Conservation (phyloP, 352 stramenopile genomes). For the Phytophthora litchii region DNA sequence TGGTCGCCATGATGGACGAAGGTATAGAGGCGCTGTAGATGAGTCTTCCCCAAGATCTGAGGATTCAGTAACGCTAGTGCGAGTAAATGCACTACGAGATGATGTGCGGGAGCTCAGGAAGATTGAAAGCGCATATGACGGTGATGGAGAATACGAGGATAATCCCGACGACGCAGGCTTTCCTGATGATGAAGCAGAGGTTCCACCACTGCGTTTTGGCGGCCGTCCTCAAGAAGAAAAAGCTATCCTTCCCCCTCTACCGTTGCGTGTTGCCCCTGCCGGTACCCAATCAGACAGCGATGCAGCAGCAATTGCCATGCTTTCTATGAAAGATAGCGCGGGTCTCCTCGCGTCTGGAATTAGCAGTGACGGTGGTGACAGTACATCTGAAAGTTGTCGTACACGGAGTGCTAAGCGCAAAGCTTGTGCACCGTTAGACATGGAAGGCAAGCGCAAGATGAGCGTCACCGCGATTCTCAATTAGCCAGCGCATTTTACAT, state of each 20-base stretch:
- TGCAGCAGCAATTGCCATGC: constrained; percentile 75
- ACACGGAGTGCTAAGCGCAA: constrained; percentile 65
- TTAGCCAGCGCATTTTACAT: constrained; percentile 32
- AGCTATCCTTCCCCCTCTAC: constrained; percentile 22
- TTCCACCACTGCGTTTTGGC: constrained; percentile 31
- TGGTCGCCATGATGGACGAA: constrained; percentile 25
- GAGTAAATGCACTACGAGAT: constrained; percentile 76
- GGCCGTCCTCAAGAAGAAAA: constrained; percentile 35
- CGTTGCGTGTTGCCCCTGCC: constrained; percentile 22
- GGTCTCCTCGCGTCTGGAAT: constrained; percentile 31
- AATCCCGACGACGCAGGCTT: constrained; percentile 54
- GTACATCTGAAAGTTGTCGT: constrained; percentile 33
- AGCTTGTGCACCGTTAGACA: constrained; percentile 60
- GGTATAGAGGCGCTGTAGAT: constrained; percentile 32
- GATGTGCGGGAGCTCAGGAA: constrained; percentile 76
- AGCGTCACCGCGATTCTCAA: constrained; percentile 89
- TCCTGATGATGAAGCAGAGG: constrained; percentile 37
- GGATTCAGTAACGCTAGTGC: constrained; percentile 68
- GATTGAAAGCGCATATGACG: constrained; percentile 71
- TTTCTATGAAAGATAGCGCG: constrained; percentile 77
- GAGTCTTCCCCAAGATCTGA: constrained; percentile 51
- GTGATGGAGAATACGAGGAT: constrained; percentile 72
- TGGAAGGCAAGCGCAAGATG: constrained; percentile 87
- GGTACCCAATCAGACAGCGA: constrained; percentile 78
- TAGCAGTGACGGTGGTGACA: constrained; percentile 53